Percentiles rank a stretch among this genome's conserved stretches.
Evolutionary conservation across 2,329 filamentous ascomycete species (phyloP).

Genomic region (Arthrobotrys iridis): DNA sequence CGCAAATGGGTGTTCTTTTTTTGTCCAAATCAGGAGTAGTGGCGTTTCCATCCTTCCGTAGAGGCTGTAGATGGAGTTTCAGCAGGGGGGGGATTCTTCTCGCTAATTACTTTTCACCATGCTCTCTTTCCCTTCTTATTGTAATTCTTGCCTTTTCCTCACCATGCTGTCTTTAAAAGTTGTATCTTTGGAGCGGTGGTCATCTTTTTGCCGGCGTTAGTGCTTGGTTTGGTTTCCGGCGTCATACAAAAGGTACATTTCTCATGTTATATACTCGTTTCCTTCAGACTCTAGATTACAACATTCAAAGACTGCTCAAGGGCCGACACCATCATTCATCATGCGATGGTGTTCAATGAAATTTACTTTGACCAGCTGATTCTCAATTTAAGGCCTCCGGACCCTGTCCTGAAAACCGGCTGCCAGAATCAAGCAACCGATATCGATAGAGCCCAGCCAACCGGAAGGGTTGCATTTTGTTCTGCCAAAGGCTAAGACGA

Average conservation of each 20-base stretch:
- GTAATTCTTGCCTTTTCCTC: not conserved
- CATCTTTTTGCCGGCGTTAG: slow-evolving; percentile 1
- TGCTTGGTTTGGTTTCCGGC: not conserved
- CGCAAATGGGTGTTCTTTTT: not conserved
- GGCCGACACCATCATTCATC: not conserved
- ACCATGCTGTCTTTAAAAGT: not conserved
- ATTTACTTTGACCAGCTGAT: not conserved
- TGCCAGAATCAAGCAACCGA: slow-evolving; percentile 2
- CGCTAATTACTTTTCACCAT: too few relatives aligned
- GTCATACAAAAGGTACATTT: not conserved
- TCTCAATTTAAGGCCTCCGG: not conserved
- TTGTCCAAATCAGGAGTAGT: not conserved
- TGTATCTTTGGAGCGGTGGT: not conserved
- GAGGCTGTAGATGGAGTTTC: slow-evolving; percentile 7
- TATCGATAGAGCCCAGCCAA: slow-evolving; percentile 37
- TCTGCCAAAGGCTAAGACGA: slow-evolving; percentile 4
- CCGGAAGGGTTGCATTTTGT: slow-evolving; percentile 10
- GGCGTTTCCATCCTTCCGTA: not conserved
- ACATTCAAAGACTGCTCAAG: too few relatives aligned
- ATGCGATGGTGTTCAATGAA: not conserved
- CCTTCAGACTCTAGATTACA: not conserved
- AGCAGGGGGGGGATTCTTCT: too few relatives aligned
- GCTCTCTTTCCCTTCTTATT: not conserved
- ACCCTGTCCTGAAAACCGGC: not conserved
- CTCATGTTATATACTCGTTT: not conserved